Conservation (phyloP, 441 rosid species). For the Populus hybrid region DNA sequence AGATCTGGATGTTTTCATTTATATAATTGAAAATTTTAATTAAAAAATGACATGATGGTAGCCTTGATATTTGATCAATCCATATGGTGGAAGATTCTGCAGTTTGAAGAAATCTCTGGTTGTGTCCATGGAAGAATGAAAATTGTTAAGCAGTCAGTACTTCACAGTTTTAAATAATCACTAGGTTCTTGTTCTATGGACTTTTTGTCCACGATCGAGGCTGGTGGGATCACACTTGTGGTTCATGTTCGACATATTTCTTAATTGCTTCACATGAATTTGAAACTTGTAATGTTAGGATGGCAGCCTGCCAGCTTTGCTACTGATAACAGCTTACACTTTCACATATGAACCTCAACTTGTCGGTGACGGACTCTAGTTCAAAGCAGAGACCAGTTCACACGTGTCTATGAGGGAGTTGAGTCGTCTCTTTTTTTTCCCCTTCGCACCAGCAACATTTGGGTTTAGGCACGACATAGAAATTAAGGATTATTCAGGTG, state of each 20-base stretch:
- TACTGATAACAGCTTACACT: conserved; percentile 2
- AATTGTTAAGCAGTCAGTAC: background rate
- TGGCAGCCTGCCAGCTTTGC: conserved; percentile 7
- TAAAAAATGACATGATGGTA: conserved; percentile 15
- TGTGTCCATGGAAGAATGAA: background rate
- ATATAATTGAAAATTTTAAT: background rate
- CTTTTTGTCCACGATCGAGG: background rate
- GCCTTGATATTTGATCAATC: conserved; percentile 19
- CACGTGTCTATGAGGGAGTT: background rate
- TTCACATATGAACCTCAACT: conserved; percentile 5
- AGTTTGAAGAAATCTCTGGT: background rate
- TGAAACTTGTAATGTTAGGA: conserved; percentile 12
- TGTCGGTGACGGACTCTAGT: background rate
- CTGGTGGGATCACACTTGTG: background rate
- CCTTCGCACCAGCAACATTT: background rate
- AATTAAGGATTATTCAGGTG: no score
- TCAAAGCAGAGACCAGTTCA: background rate
- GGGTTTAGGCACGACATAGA: no score
- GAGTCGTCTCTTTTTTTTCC: no score
- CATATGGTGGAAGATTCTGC: conserved; percentile 14
- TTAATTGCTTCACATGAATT: conserved; percentile 9
- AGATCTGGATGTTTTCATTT: conserved; percentile 15
- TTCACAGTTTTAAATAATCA: background rate
- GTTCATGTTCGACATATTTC: background rate
- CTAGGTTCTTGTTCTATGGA: background rate